Percentiles rank a stretch among this genome's conserved stretches.
Evolutionary conservation across 345 rosid species (phyloP).

Genomic region (Eucalyptus grandis): DNA sequence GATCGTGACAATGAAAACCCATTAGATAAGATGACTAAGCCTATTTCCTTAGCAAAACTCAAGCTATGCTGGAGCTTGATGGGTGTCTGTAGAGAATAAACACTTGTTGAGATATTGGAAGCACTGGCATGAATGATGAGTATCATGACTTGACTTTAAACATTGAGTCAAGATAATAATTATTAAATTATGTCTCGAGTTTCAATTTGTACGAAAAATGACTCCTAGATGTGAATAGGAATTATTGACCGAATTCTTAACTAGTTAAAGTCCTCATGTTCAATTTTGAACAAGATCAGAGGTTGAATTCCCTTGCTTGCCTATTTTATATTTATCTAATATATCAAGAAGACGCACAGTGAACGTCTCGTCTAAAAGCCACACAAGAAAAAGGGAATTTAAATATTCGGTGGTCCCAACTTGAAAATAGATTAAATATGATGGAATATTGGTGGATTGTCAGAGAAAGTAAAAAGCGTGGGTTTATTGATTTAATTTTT

Average conservation of each 20-base stretch:
- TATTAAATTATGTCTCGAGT: no score
- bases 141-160: not conserved
- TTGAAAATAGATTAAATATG: no score
- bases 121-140: fast-evolving
- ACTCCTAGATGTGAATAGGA: not conserved
- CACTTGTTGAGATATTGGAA: fast-evolving
- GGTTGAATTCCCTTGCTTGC: not conserved
- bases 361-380: not conserved
- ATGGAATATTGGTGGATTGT: not conserved
- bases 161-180: no score
- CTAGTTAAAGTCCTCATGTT: not conserved
- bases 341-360: not conserved
- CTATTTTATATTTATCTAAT: not conserved
- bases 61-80: not conserved
- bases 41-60: not conserved
- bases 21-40: not conserved
- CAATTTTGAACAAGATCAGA: not conserved
- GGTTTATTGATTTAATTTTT: no score
- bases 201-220: no score
- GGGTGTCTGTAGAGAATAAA: no score
- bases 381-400: not conserved
- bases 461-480: not conserved
- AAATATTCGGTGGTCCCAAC: no score
- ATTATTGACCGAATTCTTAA: not conserved
- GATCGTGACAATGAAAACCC: not conserved